Evolutionary conservation across 352 stramenopile species (phyloP).

Genomic region (Phytophthora sansomeana): DNA sequence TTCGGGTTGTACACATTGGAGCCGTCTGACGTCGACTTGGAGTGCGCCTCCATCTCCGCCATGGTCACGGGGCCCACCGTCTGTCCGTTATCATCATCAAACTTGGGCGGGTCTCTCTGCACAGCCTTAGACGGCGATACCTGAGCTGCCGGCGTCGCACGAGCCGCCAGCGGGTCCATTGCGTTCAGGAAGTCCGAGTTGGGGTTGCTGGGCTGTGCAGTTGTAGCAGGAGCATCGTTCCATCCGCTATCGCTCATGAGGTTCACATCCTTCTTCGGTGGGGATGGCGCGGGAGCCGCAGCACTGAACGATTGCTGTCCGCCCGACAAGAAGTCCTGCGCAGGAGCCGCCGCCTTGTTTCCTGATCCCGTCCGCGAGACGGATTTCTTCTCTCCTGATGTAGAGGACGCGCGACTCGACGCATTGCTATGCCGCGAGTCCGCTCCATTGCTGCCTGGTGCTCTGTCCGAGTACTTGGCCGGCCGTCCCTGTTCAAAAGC

Average conservation of each 20-base stretch:
- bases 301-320: conserved; percentile 34
- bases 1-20: conserved; percentile 90
- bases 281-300: conserved; percentile 14
- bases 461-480: conserved; percentile 72
- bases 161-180: conserved; percentile 72
- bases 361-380: conserved; percentile 46
- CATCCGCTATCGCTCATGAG: conserved; percentile 76
- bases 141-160: conserved; percentile 26
- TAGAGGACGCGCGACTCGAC: conserved; percentile 25
- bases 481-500: conserved; percentile 62
- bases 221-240: conserved; percentile 38
- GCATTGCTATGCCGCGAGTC: conserved; percentile 40
- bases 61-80: conserved; percentile 85
- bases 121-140: conserved; percentile 27
- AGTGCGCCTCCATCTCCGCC: conserved; percentile 81
- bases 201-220: conserved; percentile 35
- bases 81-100: conserved; percentile 82
- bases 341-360: conserved; percentile 31
- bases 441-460: conserved; percentile 20
- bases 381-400: conserved; percentile 30
- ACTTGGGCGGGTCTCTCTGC: conserved; percentile 62
- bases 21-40: conserved; percentile 71
- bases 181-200: conserved; percentile 64
- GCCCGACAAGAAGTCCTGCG: conserved; percentile 83
- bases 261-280: conserved; percentile 56